phyloP scores from a whole-genome alignment of 1,284 basidiomycete genomes.

The Flammula alnicola region DNA sequence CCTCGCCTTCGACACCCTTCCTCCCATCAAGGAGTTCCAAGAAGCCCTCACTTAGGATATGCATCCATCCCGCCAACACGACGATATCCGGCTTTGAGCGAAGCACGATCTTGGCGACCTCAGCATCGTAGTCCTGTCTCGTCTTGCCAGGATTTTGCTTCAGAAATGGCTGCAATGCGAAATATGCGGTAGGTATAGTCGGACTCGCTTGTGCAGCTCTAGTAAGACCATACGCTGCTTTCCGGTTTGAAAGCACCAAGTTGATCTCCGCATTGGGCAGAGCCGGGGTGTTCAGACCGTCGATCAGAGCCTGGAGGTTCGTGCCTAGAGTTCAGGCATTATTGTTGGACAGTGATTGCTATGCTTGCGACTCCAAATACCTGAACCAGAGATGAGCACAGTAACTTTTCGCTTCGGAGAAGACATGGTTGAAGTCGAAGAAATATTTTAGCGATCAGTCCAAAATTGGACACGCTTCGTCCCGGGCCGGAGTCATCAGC shows the following conservation, averaged over 20 bases:
- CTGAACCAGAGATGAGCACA: conserved; percentile 74
- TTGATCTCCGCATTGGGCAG: conserved; percentile 76
- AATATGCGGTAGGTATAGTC: conserved; percentile 83
- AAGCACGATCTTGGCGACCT: conserved; percentile 79
- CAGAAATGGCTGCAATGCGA: conserved; percentile 86
- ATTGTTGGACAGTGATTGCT: conserved; percentile 14
- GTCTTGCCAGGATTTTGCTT: conserved; percentile 77
- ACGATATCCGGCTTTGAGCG: conserved; percentile 78
- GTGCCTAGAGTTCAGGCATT: conserved; percentile 62
- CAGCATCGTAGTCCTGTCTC: conserved; percentile 85
- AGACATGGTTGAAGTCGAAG: conserved; percentile 22
- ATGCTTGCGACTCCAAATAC: conserved; percentile 42
- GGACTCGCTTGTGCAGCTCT: conserved; percentile 75
- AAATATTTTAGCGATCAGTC: neutral
- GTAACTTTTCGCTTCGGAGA: conserved; percentile 37
- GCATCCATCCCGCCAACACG: conserved; percentile 98
- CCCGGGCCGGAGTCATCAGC: neutral
- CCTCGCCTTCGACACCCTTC: conserved; percentile 37
- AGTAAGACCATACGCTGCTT: conserved; percentile 87
- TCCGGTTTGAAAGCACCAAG: conserved; percentile 91
- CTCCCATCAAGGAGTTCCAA: conserved; percentile 51
- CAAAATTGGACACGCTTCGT: conserved; percentile 10
- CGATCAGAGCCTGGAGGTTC: conserved; percentile 95
- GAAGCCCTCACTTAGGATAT: conserved; percentile 51
- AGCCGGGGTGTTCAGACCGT: conserved; percentile 72